Evolutionary conservation across 352 stramenopile species (phyloP).

Genomic region (Globisporangium perplexum): DNA sequence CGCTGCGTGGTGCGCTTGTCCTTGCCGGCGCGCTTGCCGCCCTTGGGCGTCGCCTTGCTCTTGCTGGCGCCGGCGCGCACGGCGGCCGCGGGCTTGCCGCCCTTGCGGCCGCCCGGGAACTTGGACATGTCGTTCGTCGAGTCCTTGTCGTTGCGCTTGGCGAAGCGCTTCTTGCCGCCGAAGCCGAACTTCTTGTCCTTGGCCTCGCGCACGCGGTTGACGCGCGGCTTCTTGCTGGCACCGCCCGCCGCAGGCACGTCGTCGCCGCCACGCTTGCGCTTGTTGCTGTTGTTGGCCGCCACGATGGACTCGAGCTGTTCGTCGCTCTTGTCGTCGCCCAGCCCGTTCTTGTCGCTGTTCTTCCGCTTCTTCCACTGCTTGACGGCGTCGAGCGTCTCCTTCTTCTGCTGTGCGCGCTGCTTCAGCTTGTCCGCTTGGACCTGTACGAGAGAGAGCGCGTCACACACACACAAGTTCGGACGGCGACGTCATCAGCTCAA

Average conservation of each 20-base stretch:
- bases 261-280: slow-evolving; percentile 33
- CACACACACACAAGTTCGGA: background rate
- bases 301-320: slow-evolving; percentile 62
- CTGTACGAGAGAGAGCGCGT: too few species aligned
- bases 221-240: slow-evolving; percentile 48
- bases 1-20: slow-evolving; percentile 40
- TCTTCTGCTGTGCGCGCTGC: slow-evolving; percentile 80
- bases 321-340: slow-evolving; percentile 56
- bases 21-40: slow-evolving; percentile 55
- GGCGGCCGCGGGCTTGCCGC: slow-evolving; percentile 28
- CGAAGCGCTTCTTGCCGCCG: slow-evolving; percentile 66
- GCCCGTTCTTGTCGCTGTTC: slow-evolving; percentile 58
- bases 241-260: slow-evolving; percentile 13
- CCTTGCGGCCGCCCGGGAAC: slow-evolving; percentile 46
- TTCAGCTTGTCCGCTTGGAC: slow-evolving; percentile 80
- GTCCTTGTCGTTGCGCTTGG: slow-evolving; percentile 77
- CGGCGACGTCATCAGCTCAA: background rate
- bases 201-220: slow-evolving; percentile 63
- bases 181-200: slow-evolving; percentile 86
- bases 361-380: slow-evolving; percentile 89
- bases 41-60: slow-evolving; percentile 26
- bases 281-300: slow-evolving; percentile 42
- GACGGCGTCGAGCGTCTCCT: slow-evolving; percentile 81
- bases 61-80: slow-evolving; percentile 11
- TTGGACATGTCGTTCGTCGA: slow-evolving; percentile 76